Base-by-base conservation (phyloP, 1,139 yeast genomes). In the Yamadazyma kanchanaburiensis region DNA sequence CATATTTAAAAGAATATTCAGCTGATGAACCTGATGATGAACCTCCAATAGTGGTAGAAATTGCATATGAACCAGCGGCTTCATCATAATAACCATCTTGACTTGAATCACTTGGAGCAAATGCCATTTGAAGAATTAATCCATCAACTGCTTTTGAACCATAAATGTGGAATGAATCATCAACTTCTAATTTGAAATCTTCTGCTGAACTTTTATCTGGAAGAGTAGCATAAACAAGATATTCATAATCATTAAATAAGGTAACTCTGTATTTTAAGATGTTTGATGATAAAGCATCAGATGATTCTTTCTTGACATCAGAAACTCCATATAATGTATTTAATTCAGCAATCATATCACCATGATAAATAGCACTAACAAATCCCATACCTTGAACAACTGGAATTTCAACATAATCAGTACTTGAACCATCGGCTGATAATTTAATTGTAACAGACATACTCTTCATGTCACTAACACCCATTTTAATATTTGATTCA, bases 371-470 rank as follows among this genome's bases (percentile, higher is more conserved):
- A 20, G 76, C 83, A 24, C 87, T 74, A 9, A 76, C 74, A 42
- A 80, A 71, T n/a, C 94, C 95, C 85, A 81, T 80, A 38, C 94
- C 94, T 51, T 79, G 83, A 15, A 71, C 74, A 35, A 71, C 45
- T 5, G 76, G 74, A 27, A 65, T 45, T 34, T 60, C 60, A 38
- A 69, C 47, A 31, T 60, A 58, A 37, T 64, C 58, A 16, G 51
- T 24, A 14, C 51, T 42, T 25, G 39, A 24, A 10, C 40, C 26
- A 15, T 43, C 22, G 19, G 67, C 60, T 16, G 74, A 53, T 31
- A 83, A 49, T 3, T 66, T 61, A 9, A 72, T 76, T 20, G 60
- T 55, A 12, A 70, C 80, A 4, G 89, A 79, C 61, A 80, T 67
- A 18, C 71, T 66, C 27, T 67, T 69, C 61, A 74, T 63, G 10